These are phyloP conservation scores for Yamadazyma diospyri DNA, from an alignment of 1,139 yeast species.

Conservation along the genomic window DNA sequence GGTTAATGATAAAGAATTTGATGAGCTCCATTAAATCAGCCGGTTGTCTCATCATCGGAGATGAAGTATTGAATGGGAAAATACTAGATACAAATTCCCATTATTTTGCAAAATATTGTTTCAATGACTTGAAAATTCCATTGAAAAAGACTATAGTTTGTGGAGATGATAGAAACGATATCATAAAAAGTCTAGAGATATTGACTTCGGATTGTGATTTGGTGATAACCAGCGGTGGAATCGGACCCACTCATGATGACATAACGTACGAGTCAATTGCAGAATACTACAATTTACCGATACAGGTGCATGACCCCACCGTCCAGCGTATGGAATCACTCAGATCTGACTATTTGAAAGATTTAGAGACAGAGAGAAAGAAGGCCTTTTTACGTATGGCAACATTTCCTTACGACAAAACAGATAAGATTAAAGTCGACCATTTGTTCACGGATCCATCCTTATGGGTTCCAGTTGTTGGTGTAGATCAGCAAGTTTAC, in stretches of 20 bases:
- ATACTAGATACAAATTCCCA: slow-evolving; percentile 75
- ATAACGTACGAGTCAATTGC: slow-evolving; percentile 75
- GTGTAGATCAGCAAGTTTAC: slow-evolving; percentile 57
- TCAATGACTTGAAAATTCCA: slow-evolving; percentile 47
- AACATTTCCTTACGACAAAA: slow-evolving; percentile 47
- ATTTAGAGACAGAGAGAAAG: slow-evolving; percentile 42
- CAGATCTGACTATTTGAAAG: slow-evolving; percentile 37
- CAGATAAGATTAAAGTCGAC: slow-evolving; percentile 43
- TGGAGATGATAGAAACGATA: slow-evolving; percentile 72
- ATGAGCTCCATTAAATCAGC: slow-evolving; percentile 22
- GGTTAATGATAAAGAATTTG: background rate
- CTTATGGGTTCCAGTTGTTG: slow-evolving; percentile 83
- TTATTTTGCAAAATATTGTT: slow-evolving; percentile 68
- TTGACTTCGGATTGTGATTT: slow-evolving; percentile 56
- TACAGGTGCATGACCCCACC: slow-evolving; percentile 53
- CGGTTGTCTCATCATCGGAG: slow-evolving; percentile 69
- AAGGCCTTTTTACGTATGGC: slow-evolving; percentile 77
- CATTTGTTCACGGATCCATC: slow-evolving; percentile 51
- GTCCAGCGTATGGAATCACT: slow-evolving; percentile 56
- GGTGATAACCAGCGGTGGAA: slow-evolving; percentile 77
- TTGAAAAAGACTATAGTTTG: slow-evolving; percentile 66
- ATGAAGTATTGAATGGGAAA: slow-evolving; percentile 86
- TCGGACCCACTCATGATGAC: slow-evolving; percentile 91
- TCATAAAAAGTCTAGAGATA: slow-evolving; percentile 47
- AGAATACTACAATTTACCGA: slow-evolving; percentile 52